These are phyloP conservation scores for Trichoderma parareesei DNA, from an alignment of 495 filamentous ascomycete genomes.

Conservation along the genomic window DNA sequence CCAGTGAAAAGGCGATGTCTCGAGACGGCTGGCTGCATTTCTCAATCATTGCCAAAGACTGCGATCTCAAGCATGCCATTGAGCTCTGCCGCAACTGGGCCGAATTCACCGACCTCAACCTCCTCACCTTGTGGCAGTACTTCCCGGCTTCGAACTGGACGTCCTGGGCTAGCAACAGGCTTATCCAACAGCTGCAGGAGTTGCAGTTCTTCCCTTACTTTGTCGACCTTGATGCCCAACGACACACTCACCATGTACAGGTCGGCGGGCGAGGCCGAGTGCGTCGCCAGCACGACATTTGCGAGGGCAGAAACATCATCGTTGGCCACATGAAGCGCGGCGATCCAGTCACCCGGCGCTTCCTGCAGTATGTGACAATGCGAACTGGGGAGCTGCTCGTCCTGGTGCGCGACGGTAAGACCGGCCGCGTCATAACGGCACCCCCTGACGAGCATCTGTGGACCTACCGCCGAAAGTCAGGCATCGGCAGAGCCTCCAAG, in stretches of 20 bases:
- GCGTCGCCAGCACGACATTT: slow-evolving; percentile 29
- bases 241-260: slow-evolving; percentile 24
- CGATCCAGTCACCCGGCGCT: slow-evolving; percentile 39
- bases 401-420: slow-evolving; percentile 41
- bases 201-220: slow-evolving; percentile 40
- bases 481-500: slow-evolving; percentile 33
- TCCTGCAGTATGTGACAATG: slow-evolving; percentile 43
- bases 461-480: slow-evolving; percentile 37
- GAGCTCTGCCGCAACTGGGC: slow-evolving; percentile 46
- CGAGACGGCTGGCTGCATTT: slow-evolving; percentile 48
- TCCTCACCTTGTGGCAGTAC: slow-evolving; percentile 39
- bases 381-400: slow-evolving; percentile 31
- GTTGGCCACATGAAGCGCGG: slow-evolving; percentile 44
- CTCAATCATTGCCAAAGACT: slow-evolving; percentile 45
- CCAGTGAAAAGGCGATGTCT: slow-evolving; percentile 43
- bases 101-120: slow-evolving; percentile 44
- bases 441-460: slow-evolving; percentile 37
- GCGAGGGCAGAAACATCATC: slow-evolving; percentile 40
- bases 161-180: slow-evolving; percentile 31
- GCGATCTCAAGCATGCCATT: slow-evolving; percentile 37
- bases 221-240: slow-evolving; percentile 25
- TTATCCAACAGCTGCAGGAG: slow-evolving; percentile 30
- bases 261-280: slow-evolving; percentile 15
- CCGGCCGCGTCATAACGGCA: slow-evolving; percentile 35
- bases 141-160: slow-evolving; percentile 42